Base-by-base conservation (phyloP, 116 monocot species). In the Iris pallida region DNA sequence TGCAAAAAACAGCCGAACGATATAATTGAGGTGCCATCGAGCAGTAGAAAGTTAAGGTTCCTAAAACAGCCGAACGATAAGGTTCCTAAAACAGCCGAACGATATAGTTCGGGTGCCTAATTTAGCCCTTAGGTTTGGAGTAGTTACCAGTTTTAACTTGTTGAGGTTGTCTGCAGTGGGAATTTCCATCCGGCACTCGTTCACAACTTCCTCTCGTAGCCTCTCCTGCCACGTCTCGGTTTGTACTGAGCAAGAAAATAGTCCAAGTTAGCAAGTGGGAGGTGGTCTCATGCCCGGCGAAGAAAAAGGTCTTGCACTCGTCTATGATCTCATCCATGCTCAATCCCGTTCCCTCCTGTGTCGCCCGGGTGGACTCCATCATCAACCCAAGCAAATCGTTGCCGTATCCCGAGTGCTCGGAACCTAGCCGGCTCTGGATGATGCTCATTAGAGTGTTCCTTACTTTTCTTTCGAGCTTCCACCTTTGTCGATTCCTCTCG, bases 221-320 rank as follows among this genome's bases (percentile, higher is more conserved):
- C 45, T 73, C 14, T 79, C 68, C 20, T 90, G 86, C 86, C 90
- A 90, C n/a, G 17, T 83, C 74, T n/a, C 11, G 78, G 49, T 86
- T 66, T 20, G 71, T 76, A 57, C 79, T 66, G 8, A 90, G 45
- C 52, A 90, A 64, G 61, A 90, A 90, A 65, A 84, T 60, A 8
- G 84, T 79, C 90, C 90, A 86, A 4, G 83, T 86, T 10, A 90
- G 72, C 61, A 77, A 68, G 18, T 84, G 74, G 0, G 90, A 78
- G 0, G 90, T 84, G 16, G 84, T 86, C 65, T 90, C 90, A 49
- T 86, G 86, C 8, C 90, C 86, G 8, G 76, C 90, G 42, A 90
- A 84, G 73, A 74, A 86, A 73, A 90, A 90, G 1, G 86, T 90
- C 81, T 90, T 90, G 83, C 90, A 86, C 66, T 90, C 86, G n/a